Evolutionary conservation across 2,329 filamentous ascomycete genomes (phyloP).

Genomic region (Pseudogymnoascus sp.): DNA sequence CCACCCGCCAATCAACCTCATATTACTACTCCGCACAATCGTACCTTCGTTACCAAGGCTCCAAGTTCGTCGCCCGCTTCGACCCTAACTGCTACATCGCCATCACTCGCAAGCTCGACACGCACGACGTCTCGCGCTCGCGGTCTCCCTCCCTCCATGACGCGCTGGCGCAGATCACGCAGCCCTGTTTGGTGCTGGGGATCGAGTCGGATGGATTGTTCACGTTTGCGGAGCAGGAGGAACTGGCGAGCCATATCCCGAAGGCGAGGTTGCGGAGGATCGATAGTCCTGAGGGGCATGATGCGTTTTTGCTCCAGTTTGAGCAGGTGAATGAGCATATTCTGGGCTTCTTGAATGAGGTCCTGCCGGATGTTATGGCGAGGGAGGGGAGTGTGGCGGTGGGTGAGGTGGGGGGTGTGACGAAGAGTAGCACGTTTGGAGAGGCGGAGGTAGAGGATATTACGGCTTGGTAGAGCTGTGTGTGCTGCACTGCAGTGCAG

Average conservation of each 20-base stretch:
- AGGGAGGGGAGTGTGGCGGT: slow-evolving; percentile 40
- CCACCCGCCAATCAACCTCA: slow-evolving; percentile 40
- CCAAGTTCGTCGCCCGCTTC: slow-evolving; percentile 94
- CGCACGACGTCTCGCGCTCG: slow-evolving; percentile 83
- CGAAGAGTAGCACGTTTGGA: slow-evolving; percentile 86
- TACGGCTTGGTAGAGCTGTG: slow-evolving; percentile 70
- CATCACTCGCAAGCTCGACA: slow-evolving; percentile 95
- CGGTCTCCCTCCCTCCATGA: slow-evolving; percentile 55
- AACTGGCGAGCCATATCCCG: slow-evolving; percentile 75
- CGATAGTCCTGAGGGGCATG: slow-evolving; percentile 89
- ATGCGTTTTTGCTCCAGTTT: slow-evolving; percentile 93
- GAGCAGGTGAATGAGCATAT: slow-evolving; percentile 92
- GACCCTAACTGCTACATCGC: slow-evolving; percentile 99
- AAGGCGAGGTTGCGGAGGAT: slow-evolving; percentile 75
- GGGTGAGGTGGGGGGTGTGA: slow-evolving; percentile 51
- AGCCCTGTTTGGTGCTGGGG: slow-evolving; percentile 83
- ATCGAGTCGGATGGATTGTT: slow-evolving; percentile 96
- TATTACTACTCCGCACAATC: slow-evolving; percentile 99
- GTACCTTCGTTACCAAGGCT: slow-evolving; percentile 91
- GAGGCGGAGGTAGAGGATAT: slow-evolving; percentile 96
- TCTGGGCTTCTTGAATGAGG: slow-evolving; percentile 71
- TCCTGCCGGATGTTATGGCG: slow-evolving; percentile 81
- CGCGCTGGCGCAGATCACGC: slow-evolving; percentile 73
- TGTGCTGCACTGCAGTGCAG: neutral
- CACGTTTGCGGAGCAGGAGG: slow-evolving; percentile 92